Conservation (phyloP, 1,284 basidiomycete genomes). For the Schizophyllum commune region DNA sequence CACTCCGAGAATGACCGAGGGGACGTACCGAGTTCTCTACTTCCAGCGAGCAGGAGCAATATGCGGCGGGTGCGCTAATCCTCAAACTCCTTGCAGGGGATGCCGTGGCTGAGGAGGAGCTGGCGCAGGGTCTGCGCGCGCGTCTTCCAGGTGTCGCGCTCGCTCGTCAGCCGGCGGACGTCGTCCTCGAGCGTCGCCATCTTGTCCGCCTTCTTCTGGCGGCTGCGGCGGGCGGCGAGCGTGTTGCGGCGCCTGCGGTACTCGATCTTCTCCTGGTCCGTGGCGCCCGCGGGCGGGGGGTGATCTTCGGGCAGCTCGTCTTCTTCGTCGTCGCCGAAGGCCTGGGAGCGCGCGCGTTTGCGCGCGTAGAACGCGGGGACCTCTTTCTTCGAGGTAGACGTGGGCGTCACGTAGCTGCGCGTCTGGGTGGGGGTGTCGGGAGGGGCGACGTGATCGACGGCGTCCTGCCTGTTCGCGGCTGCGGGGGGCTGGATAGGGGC, state of each 20-base stretch:
- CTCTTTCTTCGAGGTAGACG: slow-evolving; percentile 26
- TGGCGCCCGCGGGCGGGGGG: slow-evolving; percentile 31
- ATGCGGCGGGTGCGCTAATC: slow-evolving; percentile 8
- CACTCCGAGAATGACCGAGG: neutral
- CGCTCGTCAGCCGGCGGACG: slow-evolving; percentile 36
- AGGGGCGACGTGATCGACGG: slow-evolving; percentile 1
- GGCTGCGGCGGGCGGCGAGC: slow-evolving; percentile 70
- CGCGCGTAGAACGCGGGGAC: slow-evolving; percentile 24
- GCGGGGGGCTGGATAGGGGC: slow-evolving; percentile 7
- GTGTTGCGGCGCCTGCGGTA: slow-evolving; percentile 78
- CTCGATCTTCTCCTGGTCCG: slow-evolving; percentile 65
- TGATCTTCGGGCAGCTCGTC: slow-evolving; percentile 36
- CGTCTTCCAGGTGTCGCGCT: slow-evolving; percentile 46
- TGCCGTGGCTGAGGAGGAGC: slow-evolving; percentile 39
- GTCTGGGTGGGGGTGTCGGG: slow-evolving; percentile 29
- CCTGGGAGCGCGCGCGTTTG: slow-evolving; percentile 8
- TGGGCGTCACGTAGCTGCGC: slow-evolving; percentile 24
- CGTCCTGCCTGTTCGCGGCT: neutral
- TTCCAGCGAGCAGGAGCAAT: neutral
- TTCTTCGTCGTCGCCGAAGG: slow-evolving; percentile 30
- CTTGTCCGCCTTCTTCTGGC: slow-evolving; percentile 70
- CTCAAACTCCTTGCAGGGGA: slow-evolving; percentile 33
- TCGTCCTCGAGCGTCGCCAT: slow-evolving; percentile 46
- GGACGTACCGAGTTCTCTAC: neutral
- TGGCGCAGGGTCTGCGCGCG: slow-evolving; percentile 38